These are phyloP conservation scores for Saccharomyces hybrid DNA, from an alignment of 1,139 yeast species.

Conservation along the genomic window DNA sequence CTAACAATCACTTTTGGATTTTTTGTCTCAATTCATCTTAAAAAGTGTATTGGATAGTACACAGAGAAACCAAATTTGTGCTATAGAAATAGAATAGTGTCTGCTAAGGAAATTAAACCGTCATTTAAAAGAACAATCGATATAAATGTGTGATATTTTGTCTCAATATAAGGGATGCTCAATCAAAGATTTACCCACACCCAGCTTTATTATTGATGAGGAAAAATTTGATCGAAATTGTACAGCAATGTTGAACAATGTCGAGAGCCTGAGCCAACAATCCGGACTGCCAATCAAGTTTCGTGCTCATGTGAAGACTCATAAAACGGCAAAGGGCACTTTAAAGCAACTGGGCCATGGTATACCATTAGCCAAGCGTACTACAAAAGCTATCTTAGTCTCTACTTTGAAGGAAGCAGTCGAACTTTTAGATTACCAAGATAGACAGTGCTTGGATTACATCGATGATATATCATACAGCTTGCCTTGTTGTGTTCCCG, in stretches of 20 bases:
- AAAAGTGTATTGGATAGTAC: not conserved
- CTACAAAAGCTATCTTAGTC: slow-evolving; percentile 49
- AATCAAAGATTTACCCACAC: slow-evolving; percentile 44
- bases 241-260: slow-evolving; percentile 36
- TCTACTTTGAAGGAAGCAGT: slow-evolving; percentile 66
- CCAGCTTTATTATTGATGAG: slow-evolving; percentile 43
- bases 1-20: not conserved
- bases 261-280: slow-evolving; percentile 16
- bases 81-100: not conserved
- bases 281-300: slow-evolving; percentile 35
- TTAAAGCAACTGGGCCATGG: slow-evolving; percentile 40
- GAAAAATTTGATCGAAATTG: slow-evolving; percentile 35
- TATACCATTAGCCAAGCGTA: slow-evolving; percentile 34
- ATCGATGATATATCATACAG: slow-evolving; percentile 61
- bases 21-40: not conserved
- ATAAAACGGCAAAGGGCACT: slow-evolving; percentile 49
- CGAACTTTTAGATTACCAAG: slow-evolving; percentile 41
- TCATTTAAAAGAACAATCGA: slow-evolving; percentile 9
- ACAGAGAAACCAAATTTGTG: not conserved
- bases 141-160: slow-evolving; percentile 10
- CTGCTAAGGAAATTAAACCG: not conserved
- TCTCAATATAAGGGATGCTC: slow-evolving; percentile 14
- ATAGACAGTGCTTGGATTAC: slow-evolving; percentile 34
- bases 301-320: slow-evolving; percentile 71
- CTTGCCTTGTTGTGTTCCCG: slow-evolving; percentile 54